Evolutionary conservation across 2,329 filamentous ascomycete genomes (phyloP).

Genomic region (Stagonosporopsis cucurbitacearum): DNA sequence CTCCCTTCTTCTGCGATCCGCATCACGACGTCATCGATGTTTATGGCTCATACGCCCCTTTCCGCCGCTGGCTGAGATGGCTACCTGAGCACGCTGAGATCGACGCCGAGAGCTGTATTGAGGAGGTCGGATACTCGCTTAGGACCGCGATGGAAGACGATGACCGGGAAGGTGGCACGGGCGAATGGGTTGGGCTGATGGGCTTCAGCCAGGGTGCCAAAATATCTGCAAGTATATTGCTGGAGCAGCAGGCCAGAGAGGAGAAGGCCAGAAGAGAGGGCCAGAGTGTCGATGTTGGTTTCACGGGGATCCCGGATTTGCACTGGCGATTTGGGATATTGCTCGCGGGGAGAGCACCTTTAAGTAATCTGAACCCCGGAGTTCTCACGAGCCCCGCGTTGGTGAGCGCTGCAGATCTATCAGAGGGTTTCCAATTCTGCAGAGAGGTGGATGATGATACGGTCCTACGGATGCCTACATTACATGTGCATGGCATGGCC

Average conservation of each 20-base stretch:
- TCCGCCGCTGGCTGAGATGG: slow-evolving; percentile 70
- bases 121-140: slow-evolving; percentile 56
- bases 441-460: slow-evolving; percentile 50
- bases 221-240: slow-evolving; percentile 54
- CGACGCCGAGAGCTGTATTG: slow-evolving; percentile 57
- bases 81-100: slow-evolving; percentile 62
- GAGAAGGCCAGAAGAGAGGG: slow-evolving; percentile 37
- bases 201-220: slow-evolving; percentile 61
- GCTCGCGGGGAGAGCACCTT: slow-evolving; percentile 66
- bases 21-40: slow-evolving; percentile 69
- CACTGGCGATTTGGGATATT: slow-evolving; percentile 67
- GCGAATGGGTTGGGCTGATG: slow-evolving; percentile 58
- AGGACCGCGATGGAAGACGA: slow-evolving; percentile 55
- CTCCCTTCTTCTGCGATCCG: slow-evolving; percentile 67
- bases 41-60: slow-evolving; percentile 71
- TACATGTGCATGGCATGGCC: slow-evolving; percentile 71
- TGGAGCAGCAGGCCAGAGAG: slow-evolving; percentile 65
- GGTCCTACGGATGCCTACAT: slow-evolving; percentile 64
- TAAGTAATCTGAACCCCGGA: slow-evolving; percentile 60
- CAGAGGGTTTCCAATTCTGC: slow-evolving; percentile 50
- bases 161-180: slow-evolving; percentile 47
- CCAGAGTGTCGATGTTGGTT: slow-evolving; percentile 26
- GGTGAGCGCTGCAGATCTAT: slow-evolving; percentile 51
- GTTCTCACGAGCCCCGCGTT: slow-evolving; percentile 46
- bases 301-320: slow-evolving; percentile 34